Base-by-base conservation (phyloP, 148 eudicot species). In the Vaccinium macrocarpon region DNA sequence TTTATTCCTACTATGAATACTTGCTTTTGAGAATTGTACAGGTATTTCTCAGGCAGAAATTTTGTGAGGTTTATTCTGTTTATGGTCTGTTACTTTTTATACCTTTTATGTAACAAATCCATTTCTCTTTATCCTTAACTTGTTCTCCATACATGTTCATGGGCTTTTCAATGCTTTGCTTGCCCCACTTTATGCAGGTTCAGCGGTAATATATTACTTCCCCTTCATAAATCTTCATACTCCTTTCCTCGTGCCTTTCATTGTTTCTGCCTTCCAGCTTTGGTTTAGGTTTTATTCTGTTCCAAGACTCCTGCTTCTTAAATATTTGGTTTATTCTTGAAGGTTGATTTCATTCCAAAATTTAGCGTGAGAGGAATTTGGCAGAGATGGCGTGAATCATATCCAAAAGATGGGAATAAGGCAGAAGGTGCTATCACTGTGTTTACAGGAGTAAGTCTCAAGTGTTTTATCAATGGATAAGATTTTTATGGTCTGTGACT, bases 271-370 rank as follows among this genome's bases (percentile, higher is more conserved):
- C 51, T 32, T 53, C 46, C 80, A 27, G 21, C 48, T 12, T 11
- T 80, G 5, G 70, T 52, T 16, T 12, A 76, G 6, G 70, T 29
- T 49, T 8, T 66, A 50, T 76, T 70, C 73, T 59, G 35, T 81
- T 62, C 56, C 71, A 75, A 51, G 62, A 14, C 5, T 59, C 74
- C 84, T 64, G 27, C 64, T 48, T 52, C 51, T 87, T 70, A 83
- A 19, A 55, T 61, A 50, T 57, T 16, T 42, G 53, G 68, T 79
- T 50, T n/a, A 46, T 53, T 71, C n/a, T 87, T 89, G 88, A 84
- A 97, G 99, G 99, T 97, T 85, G 96, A 97, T 83, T 97, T 97
- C 90, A 89, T 97, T 88, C 97, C 99, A 84, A 97, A 97, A 88
- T 97, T 97, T 84, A 95, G 98, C 84, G 99, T 97, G 84, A 93